Evolutionary conservation across 805 yeast species (phyloP), one percentile per base, ranked within the genome.

Genomic region (Yarrowia sp.): DNA sequence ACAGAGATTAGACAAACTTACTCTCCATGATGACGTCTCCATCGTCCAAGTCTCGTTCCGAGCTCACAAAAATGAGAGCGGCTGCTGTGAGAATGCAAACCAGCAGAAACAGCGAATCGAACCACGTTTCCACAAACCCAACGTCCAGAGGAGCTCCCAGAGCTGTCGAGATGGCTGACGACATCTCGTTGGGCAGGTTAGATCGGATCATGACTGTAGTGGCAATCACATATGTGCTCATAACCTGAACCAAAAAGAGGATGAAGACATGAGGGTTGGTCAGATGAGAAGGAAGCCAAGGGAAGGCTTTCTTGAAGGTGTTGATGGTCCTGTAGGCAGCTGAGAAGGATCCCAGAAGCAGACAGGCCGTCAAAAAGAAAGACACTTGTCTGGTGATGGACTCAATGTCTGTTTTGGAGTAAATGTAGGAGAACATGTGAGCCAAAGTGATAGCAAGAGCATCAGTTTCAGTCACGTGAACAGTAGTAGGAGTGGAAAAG

Each of bases 301-400:
- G 77, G 53, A 74, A 66, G 13, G 75, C 75, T 65, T 70, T 72
- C 17, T 70, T 65, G 31, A 75, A 66, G 43, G 73, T 72, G 61
- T 71, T 69, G 66, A 71, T 71, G 11, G 78, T 74, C 10, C 76
- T 71, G 38, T 75, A 68, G n/a, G 76, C 79, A 31, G 77, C 74
- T 9, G 77, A 73, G 36, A 78, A 66, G 3, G 78, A 73, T 28
- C 78, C 74, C 33, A 70, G 63, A 42, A 78, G 74, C 53, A 78
- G 72, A 1, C 73, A 70, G 3, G 80, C 80, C 9, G 79, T 74
- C 66, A 79, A 68, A 45, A 73, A 65, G 51, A 77, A 78, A 10
- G 80, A 79, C 28, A 78, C 74, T 65, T 76, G 76, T 1, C 79
- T 71, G 15, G 78, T 68, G 77, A 79, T 73, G 18, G 72, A 71